Base-by-base conservation (phyloP, 441 rosid species). In the Adansonia grandidieri region DNA sequence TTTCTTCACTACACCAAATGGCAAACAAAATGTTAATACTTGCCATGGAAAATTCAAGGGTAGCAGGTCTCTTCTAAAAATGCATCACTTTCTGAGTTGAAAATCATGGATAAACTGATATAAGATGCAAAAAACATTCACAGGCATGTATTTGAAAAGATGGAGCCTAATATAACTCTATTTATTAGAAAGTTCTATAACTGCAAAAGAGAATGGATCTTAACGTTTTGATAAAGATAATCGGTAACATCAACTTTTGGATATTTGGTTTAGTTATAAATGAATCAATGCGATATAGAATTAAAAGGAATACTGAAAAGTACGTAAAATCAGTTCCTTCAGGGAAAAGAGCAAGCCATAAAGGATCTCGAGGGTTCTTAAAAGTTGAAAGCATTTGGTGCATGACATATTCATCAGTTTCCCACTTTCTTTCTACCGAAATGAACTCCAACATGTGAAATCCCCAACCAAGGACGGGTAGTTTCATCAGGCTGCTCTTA, bases 271-370 rank as follows among this genome's bases (percentile, higher is more conserved):
- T 13, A 62, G 44, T 11, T 11, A 13, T 28, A 28, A 28, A 28
- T 11, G 67, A 11, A 28, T 62, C 17, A 13, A 62, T 13, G 67
- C 0, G 17, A 62, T 5, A 28, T 4, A 28, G 6, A 63, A 4
- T 24, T 51, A 28, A 50, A 60, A 69, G 28, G 65, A 24, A 84
- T 75, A 57, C 13, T 42, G 77, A 76, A 71, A 70, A 75, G 74
- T 91, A 97, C 98, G 95, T 92, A 83, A 88, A 97, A 87, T 97
- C 98, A 37, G 99, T 97, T 85, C 99, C 99, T 88, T 97, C 98
- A 0, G 99, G 99, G 87, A 96, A 96, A 64, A 96, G 90, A 78
- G 95, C 94, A 64, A 96, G 99, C 99, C 99, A 96, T 20, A 96
- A 87, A n/a, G 97, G 95, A 82, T 94, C 98, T 73, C 13, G 88